Evolutionary conservation across 2,329 filamentous ascomycete genomes (phyloP).

Genomic region (Didymellaceae sp.): DNA sequence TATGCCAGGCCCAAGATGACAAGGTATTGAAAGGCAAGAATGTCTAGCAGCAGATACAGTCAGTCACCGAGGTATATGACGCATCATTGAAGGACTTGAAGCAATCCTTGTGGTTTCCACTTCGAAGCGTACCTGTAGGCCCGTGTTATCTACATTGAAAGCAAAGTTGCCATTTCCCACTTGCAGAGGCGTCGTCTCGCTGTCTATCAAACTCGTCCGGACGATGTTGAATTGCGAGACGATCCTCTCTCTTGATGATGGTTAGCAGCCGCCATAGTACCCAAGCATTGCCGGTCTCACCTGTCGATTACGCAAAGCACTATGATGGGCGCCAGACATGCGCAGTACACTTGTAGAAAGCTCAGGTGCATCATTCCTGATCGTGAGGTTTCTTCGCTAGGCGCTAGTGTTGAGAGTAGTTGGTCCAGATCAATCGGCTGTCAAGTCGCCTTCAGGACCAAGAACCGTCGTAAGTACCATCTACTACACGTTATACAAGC

Average conservation of each 20-base stretch:
- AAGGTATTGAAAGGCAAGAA: constrained; percentile 50
- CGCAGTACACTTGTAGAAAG: background rate
- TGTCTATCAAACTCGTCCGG: constrained; percentile 31
- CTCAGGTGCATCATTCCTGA: background rate
- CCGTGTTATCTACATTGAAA: constrained; percentile 55
- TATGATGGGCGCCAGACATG: background rate
- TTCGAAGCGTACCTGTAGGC: constrained; percentile 44
- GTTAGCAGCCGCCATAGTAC: background rate
- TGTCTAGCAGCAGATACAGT: constrained; percentile 24
- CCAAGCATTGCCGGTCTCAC: constrained; percentile 1
- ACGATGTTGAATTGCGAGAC: constrained; percentile 32
- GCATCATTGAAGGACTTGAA: too few species aligned
- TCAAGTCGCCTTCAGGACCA: background rate
- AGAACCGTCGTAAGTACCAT: background rate
- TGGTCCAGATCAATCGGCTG: background rate
- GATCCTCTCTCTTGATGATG: constrained; percentile 10
- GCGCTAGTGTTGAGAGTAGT: background rate
- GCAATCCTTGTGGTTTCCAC: too few species aligned
- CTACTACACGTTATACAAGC: constrained; percentile 1
- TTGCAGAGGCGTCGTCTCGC: constrained; percentile 58
- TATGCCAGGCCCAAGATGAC: constrained; percentile 55
- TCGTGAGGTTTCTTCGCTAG: background rate
- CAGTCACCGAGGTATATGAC: too few species aligned
- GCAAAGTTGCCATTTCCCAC: constrained; percentile 57
- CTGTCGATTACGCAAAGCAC: constrained; percentile 23